phyloP scores from a whole-genome alignment of 2,329 filamentous ascomycete genomes.

The Cercospora brassicicola region DNA sequence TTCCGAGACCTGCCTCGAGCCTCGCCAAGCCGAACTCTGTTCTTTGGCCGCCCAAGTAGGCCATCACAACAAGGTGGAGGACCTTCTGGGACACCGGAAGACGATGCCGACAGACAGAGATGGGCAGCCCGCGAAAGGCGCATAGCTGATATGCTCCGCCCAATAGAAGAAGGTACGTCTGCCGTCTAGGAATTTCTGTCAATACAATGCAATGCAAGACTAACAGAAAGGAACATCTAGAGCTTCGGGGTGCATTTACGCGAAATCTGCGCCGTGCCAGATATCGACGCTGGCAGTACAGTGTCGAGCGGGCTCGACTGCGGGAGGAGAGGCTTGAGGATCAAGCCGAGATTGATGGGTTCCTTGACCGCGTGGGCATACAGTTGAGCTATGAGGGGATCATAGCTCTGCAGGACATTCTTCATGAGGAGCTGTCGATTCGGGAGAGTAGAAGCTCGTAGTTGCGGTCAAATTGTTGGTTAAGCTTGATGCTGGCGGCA shows the following conservation, averaged over 20 bases:
- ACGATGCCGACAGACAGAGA: neutral
- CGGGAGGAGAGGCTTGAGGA: neutral
- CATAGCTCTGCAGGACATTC: neutral
- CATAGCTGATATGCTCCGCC: neutral
- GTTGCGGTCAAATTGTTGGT: no score
- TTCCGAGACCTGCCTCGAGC: neutral
- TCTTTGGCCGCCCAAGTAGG: neutral
- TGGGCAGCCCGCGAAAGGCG: neutral
- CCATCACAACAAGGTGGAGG: neutral
- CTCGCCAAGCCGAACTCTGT: neutral
- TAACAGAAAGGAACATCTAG: no score
- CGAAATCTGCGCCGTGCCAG: neutral
- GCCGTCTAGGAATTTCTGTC: no score
- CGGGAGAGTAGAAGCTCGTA: neutral
- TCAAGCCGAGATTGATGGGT: neutral
- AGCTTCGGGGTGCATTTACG: no score
- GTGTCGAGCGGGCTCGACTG: neutral
- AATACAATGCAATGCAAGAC: no score
- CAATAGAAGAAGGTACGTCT: neutral
- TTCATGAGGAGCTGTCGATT: neutral
- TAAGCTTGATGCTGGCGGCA: no score
- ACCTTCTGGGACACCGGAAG: neutral
- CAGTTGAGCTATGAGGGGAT: neutral
- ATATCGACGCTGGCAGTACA: neutral
- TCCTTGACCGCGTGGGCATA: neutral